phyloP scores from a whole-genome alignment of 139 green algal genomes.

The Closterium sp. region DNA sequence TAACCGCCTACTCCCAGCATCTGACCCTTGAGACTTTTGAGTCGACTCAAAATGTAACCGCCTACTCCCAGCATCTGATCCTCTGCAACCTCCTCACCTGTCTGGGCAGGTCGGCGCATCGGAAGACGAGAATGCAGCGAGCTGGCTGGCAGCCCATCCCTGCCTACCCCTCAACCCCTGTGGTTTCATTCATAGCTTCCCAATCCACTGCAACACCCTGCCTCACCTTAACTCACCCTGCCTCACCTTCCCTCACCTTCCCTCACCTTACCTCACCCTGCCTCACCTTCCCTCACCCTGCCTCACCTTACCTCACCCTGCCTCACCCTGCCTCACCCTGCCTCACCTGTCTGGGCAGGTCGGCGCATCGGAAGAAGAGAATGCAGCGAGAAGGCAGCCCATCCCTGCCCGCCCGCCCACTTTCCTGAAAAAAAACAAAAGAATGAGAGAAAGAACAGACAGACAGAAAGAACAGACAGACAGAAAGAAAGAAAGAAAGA shows the following conservation, averaged over 20 bases:
- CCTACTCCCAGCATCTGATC: background rate
- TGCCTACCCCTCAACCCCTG: conserved; percentile 60
- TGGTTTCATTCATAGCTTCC: too few species aligned
- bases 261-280: background rate
- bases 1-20: background rate
- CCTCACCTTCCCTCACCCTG: background rate
- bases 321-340: background rate
- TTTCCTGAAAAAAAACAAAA: conserved; percentile 55
- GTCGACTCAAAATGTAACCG: too few species aligned
- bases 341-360: conserved; percentile 32
- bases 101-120: conserved; percentile 33
- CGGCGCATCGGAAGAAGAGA: conserved; percentile 43
- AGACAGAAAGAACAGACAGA: too few species aligned
- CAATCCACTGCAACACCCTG: too few species aligned
- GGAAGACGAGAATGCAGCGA: conserved; percentile 36
- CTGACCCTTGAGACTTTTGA: conserved; percentile 5
- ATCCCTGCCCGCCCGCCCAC: conserved; percentile 71
- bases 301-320: background rate
- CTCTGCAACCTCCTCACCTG: conserved; percentile 32
- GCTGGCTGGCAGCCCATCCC: conserved; percentile 58
- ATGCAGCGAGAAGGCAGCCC: conserved; percentile 50
- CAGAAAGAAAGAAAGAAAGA: too few species aligned
- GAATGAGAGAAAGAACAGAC: background rate
- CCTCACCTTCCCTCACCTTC: background rate
- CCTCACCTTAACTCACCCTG: background rate